Base-by-base conservation (phyloP, 225 moss, liverwort and hornwort species). In the Climacium dendroides region DNA sequence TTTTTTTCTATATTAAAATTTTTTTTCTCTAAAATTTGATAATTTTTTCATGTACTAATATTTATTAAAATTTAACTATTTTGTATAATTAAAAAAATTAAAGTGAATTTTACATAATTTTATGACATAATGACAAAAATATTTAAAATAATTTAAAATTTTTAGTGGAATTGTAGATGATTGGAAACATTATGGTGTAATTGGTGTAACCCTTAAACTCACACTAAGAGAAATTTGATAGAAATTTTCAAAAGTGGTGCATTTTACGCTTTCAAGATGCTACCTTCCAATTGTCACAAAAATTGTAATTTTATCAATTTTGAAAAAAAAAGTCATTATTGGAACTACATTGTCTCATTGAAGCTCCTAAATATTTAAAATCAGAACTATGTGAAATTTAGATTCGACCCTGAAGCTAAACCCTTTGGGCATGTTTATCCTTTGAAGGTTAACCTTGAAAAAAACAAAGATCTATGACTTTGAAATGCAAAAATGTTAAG, bases 371-470 rank as follows among this genome's bases (percentile, higher is more conserved):
- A 20, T 3, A 20, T n/a, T 66, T n/a, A n/a, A 35, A n/a, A 66
- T n/a, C 12, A 22, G 3, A 66, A n/a, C 10, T 37, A 32, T n/a
- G 12, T 22, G 1, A 66, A 12, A 37, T 66, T n/a, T 0, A 37
- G 1, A 0, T 66, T 66, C 12, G 22, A 37, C 12, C 19, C 22
- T 37, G 13, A 20, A 66, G 37, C 66, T 20, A 66, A n/a, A 5
- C 2, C 12, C 11, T 0, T 66, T 22, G 0, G 10, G 12, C 5
- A 19, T 0, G 12, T 66, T 66, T 67, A 12, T 22, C 66, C 4
- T n/a, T 20, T 19, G 4, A 67, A 0, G 22, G 11, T 11, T 22
- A 37, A 69, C 4, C 16, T 43, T 28, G 3, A 28, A 9, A 26
- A 8, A 43, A 43, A 70, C 1, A 25, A 22, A 2, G 15, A 14